A percentile compares a stretch with the other conserved stretches of the same genome.
Conservation (phyloP, 176 grass and related monocot genomes). For the Oryza punctata region DNA sequence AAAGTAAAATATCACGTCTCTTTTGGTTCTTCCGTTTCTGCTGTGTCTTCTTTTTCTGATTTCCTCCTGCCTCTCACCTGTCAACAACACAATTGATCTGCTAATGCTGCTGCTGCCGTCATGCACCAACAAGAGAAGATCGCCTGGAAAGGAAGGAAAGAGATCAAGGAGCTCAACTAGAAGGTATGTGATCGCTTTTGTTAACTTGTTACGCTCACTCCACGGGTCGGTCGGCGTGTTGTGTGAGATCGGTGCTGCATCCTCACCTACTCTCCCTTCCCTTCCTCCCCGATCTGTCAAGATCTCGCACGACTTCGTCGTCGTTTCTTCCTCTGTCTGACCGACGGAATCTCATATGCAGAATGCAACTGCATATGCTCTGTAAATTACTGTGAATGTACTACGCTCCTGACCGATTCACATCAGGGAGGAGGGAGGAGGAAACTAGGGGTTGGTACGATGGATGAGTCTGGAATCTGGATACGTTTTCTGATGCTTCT, state of each 20-base stretch:
- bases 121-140: not conserved
- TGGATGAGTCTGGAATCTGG: not conserved
- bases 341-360: not conserved
- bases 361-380: not conserved
- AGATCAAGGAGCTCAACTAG: not conserved
- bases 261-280: constrained; percentile 4
- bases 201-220: not conserved
- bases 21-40: not conserved
- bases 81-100: not conserved
- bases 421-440: not conserved
- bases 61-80: not conserved
- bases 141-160: not conserved
- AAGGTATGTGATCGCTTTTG: not conserved
- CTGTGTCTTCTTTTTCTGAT: not conserved
- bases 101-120: not conserved
- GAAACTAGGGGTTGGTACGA: not conserved
- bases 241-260: not conserved
- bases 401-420: not conserved
- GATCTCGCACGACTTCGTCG: constrained; percentile 12
- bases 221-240: not conserved
- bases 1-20: not conserved
- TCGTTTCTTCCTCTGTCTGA: not conserved
- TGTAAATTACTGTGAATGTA: not conserved
- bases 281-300: not conserved
- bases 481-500: not conserved